phyloP scores from a whole-genome alignment of 2,329 filamentous ascomycete genomes.

The Pseudocercospora macadamiae region DNA sequence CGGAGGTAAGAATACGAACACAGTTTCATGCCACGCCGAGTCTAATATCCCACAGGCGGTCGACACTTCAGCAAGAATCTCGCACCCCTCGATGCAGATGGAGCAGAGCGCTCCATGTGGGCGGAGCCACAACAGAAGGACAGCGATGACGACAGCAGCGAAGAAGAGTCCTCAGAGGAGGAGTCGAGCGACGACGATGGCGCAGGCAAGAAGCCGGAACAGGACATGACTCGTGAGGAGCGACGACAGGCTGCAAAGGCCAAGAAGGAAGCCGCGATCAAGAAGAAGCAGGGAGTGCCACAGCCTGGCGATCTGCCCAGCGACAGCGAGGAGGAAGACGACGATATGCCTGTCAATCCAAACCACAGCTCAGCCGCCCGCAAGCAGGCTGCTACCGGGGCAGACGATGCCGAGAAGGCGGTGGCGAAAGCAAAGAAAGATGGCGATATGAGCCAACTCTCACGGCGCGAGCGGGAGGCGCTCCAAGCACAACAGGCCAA shows the following conservation, averaged over 20 bases:
- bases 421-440: conserved; percentile 62
- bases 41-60: conserved; percentile 64
- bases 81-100: conserved; percentile 83
- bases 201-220: conserved; percentile 41
- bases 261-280: conserved; percentile 86
- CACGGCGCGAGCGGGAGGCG: conserved; percentile 73
- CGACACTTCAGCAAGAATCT: conserved; percentile 95
- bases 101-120: conserved; percentile 89
- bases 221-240: conserved; percentile 76
- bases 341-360: conserved; percentile 81
- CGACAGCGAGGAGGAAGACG: conserved; percentile 61
- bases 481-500: conserved; percentile 84
- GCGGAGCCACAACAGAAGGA: conserved; percentile 59
- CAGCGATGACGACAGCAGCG: conserved; percentile 56
- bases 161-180: conserved; percentile 53
- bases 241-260: conserved; percentile 87
- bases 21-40: neutral
- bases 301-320: conserved; percentile 81
- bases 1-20: conserved; percentile 66
- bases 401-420: conserved; percentile 49
- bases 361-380: conserved; percentile 74
- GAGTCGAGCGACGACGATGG: conserved; percentile 47
- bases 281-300: conserved; percentile 69
- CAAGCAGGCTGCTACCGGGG: conserved; percentile 69
- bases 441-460: conserved; percentile 59